Base-by-base conservation (phyloP, 257 asterid species). In the Solanum corneliomulleri region DNA sequence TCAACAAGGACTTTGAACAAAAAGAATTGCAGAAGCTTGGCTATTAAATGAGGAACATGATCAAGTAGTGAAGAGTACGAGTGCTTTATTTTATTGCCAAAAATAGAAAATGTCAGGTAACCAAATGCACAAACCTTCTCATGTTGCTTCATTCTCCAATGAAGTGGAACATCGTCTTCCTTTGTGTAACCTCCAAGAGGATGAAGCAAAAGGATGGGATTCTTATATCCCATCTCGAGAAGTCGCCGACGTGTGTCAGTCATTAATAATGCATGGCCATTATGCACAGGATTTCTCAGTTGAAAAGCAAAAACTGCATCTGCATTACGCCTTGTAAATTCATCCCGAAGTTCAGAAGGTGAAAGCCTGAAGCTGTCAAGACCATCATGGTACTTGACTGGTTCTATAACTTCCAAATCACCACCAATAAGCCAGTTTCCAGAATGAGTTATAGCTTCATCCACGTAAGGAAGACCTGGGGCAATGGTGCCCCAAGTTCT, bases 271-370 rank as follows among this genome's bases (percentile, higher is more conserved):
- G 99, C 99, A 77, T 96, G 99, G 44, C 99, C 98, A 62, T 96
- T 96, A 89, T 96, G 99, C 86, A 96, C 99, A 0, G 99, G 99
- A 88, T 96, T 96, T 58, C 99, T 93, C 60, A 96, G 96, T 90
- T 96, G 99, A 92, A 96, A 96, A 11, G 99, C 99, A 76, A 96
- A 96, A 58, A 96, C 99, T 0, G 99, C 99, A 88, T 96, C 99
- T 1, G 99, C 98, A 69, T 93, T 89, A n/a, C 98, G 95, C 83
- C 89, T 92, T 58, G 92, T 92, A 49, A 96, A 96, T 91, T 96
- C 98, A 0, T 86, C 91, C 2, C 97, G 96, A 33, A 95, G 97
- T 74, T 94, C 94, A 68, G 95, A 87, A 3, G 99, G 99, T 78
- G 99, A 93, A 41, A 96, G 98, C 1, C 98, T 92, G 90, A 93